phyloP scores from a whole-genome alignment of 2,329 filamentous ascomycete genomes.

The Bipolaris zeicola region DNA sequence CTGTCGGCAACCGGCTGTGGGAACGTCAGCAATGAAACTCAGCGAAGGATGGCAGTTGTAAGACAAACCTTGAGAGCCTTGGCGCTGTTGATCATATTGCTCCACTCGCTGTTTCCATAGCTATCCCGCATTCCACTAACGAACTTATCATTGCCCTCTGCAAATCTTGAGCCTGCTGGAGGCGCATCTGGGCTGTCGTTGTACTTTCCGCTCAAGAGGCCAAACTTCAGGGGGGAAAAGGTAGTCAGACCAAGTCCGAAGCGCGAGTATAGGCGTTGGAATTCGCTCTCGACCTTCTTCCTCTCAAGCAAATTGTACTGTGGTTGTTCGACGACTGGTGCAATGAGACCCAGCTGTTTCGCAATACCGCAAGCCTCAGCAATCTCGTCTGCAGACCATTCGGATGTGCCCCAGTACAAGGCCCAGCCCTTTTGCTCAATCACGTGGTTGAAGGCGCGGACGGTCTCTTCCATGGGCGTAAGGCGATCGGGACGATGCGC shows the following conservation, averaged over 20 bases:
- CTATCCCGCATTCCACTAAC: constrained; percentile 54
- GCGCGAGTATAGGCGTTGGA: constrained; percentile 59
- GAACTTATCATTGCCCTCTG: constrained; percentile 63
- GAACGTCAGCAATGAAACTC: constrained; percentile 10
- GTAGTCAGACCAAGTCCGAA: constrained; percentile 62
- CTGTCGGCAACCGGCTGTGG: constrained; percentile 62
- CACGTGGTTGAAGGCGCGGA: constrained; percentile 73
- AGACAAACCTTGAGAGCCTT: constrained; percentile 45
- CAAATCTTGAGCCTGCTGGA: constrained; percentile 63
- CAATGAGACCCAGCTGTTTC: constrained; percentile 65
- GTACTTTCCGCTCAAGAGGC: constrained; percentile 66
- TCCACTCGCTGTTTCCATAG: constrained; percentile 59
- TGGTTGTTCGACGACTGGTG: constrained; percentile 58
- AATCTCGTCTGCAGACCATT: constrained; percentile 66
- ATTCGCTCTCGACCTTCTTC: constrained; percentile 64
- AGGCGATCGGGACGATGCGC: constrained; percentile 71
- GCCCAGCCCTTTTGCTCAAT: constrained; percentile 69
- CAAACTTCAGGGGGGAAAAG: constrained; percentile 62
- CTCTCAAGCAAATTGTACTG: constrained; percentile 65
- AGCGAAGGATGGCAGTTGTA: background rate
- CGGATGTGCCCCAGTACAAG: constrained; percentile 68
- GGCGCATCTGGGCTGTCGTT: constrained; percentile 60
- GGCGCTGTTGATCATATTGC: constrained; percentile 63
- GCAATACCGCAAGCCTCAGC: constrained; percentile 64
- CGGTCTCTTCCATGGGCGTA: constrained; percentile 73